Evolutionary conservation across 495 filamentous ascomycete genomes (phyloP).

Genomic region (Friedmanniomyces simplex): DNA sequence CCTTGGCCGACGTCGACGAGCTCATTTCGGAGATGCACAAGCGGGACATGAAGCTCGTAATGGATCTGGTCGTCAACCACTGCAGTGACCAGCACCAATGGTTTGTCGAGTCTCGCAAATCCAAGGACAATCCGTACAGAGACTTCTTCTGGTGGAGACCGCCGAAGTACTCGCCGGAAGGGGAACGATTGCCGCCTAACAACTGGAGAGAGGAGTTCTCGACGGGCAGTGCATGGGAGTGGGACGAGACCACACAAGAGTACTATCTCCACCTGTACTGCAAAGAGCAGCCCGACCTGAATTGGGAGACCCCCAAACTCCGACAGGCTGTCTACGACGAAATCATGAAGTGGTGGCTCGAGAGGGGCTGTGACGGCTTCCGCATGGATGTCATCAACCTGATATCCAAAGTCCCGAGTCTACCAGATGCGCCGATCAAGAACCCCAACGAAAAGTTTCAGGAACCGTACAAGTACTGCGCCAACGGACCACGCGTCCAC

Average conservation of each 20-base stretch:
- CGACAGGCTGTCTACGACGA: conserved; percentile 25
- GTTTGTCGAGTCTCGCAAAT: conserved; percentile 46
- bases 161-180: conserved; percentile 24
- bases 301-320: conserved; percentile 27
- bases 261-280: conserved; percentile 33
- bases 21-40: conserved; percentile 23
- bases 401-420: conserved; percentile 22
- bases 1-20: conserved; percentile 24
- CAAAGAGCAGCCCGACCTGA: conserved; percentile 31
- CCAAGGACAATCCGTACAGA: conserved; percentile 8
- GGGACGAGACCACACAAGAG: conserved; percentile 29
- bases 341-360: conserved; percentile 30
- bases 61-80: conserved; percentile 47
- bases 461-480: conserved; percentile 16
- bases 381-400: conserved; percentile 31
- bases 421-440: conserved; percentile 27
- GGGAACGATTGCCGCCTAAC: conserved; percentile 26
- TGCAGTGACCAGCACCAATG: conserved; percentile 52
- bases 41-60: conserved; percentile 19
- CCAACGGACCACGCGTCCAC: conserved; percentile 30
- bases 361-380: conserved; percentile 30
- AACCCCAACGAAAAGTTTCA: conserved; percentile 18
- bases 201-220: conserved; percentile 28
- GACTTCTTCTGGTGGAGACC: conserved; percentile 22
- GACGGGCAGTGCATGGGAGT: conserved; percentile 24